These are phyloP conservation scores for Centrapalus pauciflorus DNA, from an alignment of 129 eudicot species.

Conservation along the genomic window DNA sequence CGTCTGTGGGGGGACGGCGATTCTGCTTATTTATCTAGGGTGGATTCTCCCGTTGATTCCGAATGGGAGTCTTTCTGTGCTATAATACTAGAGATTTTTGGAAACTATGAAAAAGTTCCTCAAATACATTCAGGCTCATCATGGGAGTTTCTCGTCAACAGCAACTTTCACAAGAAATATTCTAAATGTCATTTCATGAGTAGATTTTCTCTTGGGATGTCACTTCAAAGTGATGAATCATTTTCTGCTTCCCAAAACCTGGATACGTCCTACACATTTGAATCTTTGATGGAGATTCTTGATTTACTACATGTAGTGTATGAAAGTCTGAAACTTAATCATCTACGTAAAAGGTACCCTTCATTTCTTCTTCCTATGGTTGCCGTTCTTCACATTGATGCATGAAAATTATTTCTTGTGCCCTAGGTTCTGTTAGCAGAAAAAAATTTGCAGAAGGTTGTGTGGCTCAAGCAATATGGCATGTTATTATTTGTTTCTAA, in stretches of 20 bases:
- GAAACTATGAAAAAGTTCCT: conserved; percentile 27
- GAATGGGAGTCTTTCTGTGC: conserved; percentile 84
- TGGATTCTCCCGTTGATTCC: conserved; percentile 51
- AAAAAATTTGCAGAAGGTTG: neutral
- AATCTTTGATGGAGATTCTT: conserved; percentile 61
- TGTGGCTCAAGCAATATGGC: neutral
- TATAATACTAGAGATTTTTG: conserved; percentile 48
- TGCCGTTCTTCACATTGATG: neutral
- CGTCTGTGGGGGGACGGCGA: conserved; percentile 77
- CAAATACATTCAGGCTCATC: conserved; percentile 41
- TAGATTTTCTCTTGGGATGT: conserved; percentile 35
- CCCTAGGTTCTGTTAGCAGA: neutral
- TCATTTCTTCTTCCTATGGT: neutral
- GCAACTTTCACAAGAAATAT: conserved; percentile 68
- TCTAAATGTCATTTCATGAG: conserved; percentile 30
- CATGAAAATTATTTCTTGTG: neutral
- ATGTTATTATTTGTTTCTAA: neutral
- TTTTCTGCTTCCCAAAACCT: conserved; percentile 24
- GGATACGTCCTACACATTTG: conserved; percentile 37
- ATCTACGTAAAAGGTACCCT: conserved; percentile 75
- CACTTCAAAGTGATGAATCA: conserved; percentile 31
- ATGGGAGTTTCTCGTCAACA: conserved; percentile 82
- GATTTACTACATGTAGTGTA: conserved; percentile 88
- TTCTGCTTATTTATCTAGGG: conserved; percentile 44
- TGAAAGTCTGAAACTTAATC: conserved; percentile 79